Conservation (phyloP, 306 rosid species). For the Ormosia emarginata region DNA sequence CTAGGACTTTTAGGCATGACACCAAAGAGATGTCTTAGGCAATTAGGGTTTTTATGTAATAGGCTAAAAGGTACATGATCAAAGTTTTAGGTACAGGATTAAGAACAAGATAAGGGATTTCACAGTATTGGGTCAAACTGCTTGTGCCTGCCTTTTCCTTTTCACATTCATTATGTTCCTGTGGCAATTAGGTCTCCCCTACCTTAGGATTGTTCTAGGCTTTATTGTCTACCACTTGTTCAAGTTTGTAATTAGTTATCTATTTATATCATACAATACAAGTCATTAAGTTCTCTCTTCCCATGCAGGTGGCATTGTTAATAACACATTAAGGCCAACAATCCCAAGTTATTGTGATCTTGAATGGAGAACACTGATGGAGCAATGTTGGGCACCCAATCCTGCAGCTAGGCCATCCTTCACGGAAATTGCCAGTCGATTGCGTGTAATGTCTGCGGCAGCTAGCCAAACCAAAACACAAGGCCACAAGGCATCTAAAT, state of each 20-base stretch:
- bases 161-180: neutral
- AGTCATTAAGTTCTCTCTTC: neutral
- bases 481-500: conserved; percentile 37
- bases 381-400: conserved; percentile 87
- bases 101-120: neutral
- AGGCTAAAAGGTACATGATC: neutral
- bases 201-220: neutral
- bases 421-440: conserved; percentile 70
- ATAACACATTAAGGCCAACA: conserved; percentile 70
- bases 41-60: neutral
- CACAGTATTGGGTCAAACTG: neutral
- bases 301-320: conserved; percentile 83
- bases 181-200: neutral
- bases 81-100: neutral
- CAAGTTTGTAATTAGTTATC: neutral
- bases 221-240: neutral
- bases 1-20: too few species aligned
- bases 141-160: neutral
- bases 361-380: conserved; percentile 87
- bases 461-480: conserved; percentile 57
- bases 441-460: conserved; percentile 72
- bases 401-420: conserved; percentile 77
- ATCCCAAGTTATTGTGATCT: conserved; percentile 62
- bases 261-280: neutral
- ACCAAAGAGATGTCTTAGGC: neutral